Evolutionary conservation across 1,284 basidiomycete species (phyloP).

Genomic region (Pseudozyma sp.): DNA sequence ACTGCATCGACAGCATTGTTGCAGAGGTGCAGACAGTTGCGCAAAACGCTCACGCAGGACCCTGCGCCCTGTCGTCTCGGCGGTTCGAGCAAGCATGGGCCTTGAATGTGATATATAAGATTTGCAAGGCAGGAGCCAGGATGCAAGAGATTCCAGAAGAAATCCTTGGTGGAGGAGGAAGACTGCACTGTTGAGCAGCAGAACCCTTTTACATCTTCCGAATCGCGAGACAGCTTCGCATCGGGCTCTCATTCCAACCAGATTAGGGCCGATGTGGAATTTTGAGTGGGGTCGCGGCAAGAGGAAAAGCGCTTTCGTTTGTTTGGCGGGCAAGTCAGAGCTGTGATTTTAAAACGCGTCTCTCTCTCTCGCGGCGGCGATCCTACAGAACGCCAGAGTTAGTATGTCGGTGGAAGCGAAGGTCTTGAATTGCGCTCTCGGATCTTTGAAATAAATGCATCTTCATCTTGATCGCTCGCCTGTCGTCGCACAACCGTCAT

Average conservation of each 20-base stretch:
- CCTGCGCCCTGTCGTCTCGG: neutral
- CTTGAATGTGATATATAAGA: neutral
- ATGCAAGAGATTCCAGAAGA: neutral
- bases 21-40: neutral
- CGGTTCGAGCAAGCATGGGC: slow-evolving; percentile 9
- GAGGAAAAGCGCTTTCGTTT: neutral
- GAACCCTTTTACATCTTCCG: neutral
- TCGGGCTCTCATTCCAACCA: neutral
- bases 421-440: neutral
- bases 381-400: neutral
- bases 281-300: slow-evolving; percentile 2
- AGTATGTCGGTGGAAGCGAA: neutral
- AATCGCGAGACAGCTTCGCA: neutral
- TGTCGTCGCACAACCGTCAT: neutral
- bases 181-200: slow-evolving; percentile 9
- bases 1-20: neutral
- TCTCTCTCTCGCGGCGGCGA: slow-evolving; percentile 5
- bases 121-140: no score
- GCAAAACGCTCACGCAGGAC: neutral
- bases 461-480: neutral
- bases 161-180: neutral
- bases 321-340: neutral
- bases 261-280: neutral
- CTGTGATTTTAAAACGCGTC: slow-evolving; percentile 9
- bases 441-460: neutral